phyloP scores from a whole-genome alignment of 495 filamentous ascomycete species.

The Trichoderma orchidacearum region DNA sequence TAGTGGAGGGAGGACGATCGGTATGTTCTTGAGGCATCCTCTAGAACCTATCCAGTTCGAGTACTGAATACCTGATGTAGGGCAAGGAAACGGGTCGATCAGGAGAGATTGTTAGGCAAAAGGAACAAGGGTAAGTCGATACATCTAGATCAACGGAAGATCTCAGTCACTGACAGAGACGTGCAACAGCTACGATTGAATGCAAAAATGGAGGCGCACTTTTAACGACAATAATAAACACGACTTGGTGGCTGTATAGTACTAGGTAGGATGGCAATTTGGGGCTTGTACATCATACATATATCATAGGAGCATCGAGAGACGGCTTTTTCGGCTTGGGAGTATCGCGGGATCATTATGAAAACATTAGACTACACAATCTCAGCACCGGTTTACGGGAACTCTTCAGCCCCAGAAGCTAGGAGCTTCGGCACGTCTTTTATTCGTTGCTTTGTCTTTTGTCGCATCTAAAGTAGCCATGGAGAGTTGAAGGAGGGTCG shows the following conservation, averaged over 20 bases:
- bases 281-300: slow-evolving; percentile 1
- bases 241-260: neutral
- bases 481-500: too few species aligned
- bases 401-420: neutral
- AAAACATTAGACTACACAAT: neutral
- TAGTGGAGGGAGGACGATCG: slow-evolving; percentile 73
- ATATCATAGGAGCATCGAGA: neutral
- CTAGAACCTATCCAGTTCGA: too few species aligned
- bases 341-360: neutral
- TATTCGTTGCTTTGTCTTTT: too few species aligned
- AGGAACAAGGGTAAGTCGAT: slow-evolving; percentile 56
- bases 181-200: slow-evolving; percentile 8
- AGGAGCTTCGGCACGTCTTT: too few species aligned
- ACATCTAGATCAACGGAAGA: neutral
- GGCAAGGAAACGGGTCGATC: slow-evolving; percentile 61
- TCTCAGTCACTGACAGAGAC: neutral
- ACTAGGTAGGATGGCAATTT: neutral
- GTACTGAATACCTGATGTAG: slow-evolving; percentile 21
- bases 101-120: slow-evolving; percentile 63
- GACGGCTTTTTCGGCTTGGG: neutral
- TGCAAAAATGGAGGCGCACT: neutral
- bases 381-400: neutral
- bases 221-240: neutral
- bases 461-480: too few species aligned
- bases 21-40: slow-evolving; percentile 18